These are phyloP conservation scores for Cladosporium sp. DNA, from an alignment of 2,329 filamentous ascomycete genomes.

Conservation along the genomic window DNA sequence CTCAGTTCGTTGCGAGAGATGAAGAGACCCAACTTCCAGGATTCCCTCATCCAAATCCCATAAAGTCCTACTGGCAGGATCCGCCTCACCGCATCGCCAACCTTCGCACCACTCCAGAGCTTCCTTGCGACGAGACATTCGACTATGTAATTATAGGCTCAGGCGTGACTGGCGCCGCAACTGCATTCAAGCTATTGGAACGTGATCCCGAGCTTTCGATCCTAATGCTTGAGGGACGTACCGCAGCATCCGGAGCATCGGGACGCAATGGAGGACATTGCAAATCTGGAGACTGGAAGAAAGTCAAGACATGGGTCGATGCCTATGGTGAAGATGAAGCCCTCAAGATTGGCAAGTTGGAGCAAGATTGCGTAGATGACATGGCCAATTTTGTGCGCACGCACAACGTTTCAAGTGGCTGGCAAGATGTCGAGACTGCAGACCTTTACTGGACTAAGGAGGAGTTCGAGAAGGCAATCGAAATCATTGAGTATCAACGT, in stretches of 20 bases:
- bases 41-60: conserved; percentile 31
- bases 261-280: conserved; percentile 19
- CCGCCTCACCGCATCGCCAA: conserved; percentile 35
- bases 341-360: conserved; percentile 37
- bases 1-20: neutral
- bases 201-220: conserved; percentile 11
- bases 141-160: conserved; percentile 28
- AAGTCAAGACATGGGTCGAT: conserved; percentile 45
- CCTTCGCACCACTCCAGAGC: conserved; percentile 21
- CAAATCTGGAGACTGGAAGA: conserved; percentile 39
- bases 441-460: conserved; percentile 53
- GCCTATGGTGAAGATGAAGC: conserved; percentile 48
- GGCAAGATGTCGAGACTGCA: conserved; percentile 48
- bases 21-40: conserved; percentile 14
- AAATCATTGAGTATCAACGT: neutral
- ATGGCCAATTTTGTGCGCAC: conserved; percentile 51
- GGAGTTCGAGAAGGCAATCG: conserved; percentile 31
- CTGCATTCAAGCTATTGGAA: conserved; percentile 17
- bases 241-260: conserved; percentile 16
- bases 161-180: conserved; percentile 18
- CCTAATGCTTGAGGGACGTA: conserved; percentile 18
- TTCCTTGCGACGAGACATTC: conserved; percentile 21
- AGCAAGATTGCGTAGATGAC: conserved; percentile 45
- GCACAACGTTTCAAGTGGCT: conserved; percentile 49
- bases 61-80: conserved; percentile 39